phyloP scores from a whole-genome alignment of 306 rosid species.

The Trichosanthes cucumerina region DNA sequence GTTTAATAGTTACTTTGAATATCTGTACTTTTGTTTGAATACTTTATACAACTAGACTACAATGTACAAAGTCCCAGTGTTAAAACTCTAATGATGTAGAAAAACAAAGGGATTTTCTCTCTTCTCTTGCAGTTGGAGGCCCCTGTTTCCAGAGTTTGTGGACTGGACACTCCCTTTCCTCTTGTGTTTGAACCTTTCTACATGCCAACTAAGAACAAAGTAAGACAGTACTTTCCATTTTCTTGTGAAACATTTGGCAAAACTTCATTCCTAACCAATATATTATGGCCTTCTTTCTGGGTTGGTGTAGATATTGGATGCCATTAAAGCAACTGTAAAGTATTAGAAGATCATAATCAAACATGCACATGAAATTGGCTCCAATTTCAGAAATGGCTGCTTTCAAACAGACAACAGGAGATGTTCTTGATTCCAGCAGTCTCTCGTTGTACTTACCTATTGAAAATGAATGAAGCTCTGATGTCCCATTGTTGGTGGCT shows the following conservation, averaged over 20 bases:
- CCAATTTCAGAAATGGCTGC: neutral
- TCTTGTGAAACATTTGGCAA: neutral
- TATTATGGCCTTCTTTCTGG: neutral
- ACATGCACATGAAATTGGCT: neutral
- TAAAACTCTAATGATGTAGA: neutral
- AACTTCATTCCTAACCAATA: neutral
- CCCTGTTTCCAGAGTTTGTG: slow-evolving; percentile 82
- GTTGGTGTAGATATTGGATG: slow-evolving; percentile 80
- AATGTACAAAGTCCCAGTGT: neutral
- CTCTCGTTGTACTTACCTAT: neutral
- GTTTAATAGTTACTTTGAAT: neutral
- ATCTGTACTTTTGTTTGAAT: neutral
- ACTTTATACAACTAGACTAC: neutral
- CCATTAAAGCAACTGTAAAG: slow-evolving; percentile 71
- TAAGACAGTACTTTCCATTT: slow-evolving; percentile 9
- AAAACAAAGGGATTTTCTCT: neutral
- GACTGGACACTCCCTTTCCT: slow-evolving; percentile 95
- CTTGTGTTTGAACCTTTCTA: slow-evolving; percentile 96
- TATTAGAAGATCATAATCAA: slow-evolving; percentile 25
- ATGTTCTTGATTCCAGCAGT: neutral
- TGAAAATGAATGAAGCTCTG: neutral
- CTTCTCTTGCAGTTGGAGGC: slow-evolving; percentile 68
- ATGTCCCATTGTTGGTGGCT: neutral
- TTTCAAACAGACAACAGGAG: neutral
- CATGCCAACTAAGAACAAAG: slow-evolving; percentile 93